phyloP scores from a whole-genome alignment of 2,329 filamentous ascomycete species.

The Epichloe aotearoae region DNA sequence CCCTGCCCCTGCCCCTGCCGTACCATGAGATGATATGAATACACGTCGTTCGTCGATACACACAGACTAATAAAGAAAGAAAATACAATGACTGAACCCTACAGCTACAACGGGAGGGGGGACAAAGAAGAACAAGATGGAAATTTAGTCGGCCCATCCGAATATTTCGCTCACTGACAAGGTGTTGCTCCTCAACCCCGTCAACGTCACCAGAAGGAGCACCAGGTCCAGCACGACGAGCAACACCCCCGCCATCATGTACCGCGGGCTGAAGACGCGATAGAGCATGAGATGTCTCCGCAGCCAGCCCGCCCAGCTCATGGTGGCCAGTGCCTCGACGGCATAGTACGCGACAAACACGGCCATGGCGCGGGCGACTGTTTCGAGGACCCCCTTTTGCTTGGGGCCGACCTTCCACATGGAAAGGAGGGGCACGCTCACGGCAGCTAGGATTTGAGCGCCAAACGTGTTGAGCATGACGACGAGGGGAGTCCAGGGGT shows the following conservation, averaged over 20 bases:
- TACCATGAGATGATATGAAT: too few species aligned
- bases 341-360: conserved; percentile 74
- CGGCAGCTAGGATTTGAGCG: conserved; percentile 70
- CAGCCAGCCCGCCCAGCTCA: conserved; percentile 79
- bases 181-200: conserved; percentile 63
- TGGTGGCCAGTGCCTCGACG: conserved; percentile 71
- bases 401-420: conserved; percentile 83
- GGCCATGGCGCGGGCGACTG: conserved; percentile 55
- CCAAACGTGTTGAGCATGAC: conserved; percentile 80
- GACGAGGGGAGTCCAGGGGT: conserved; percentile 79
- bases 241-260: conserved; percentile 65
- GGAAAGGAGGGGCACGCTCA: conserved; percentile 66
- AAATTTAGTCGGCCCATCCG: conserved; percentile 51
- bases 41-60: too few species aligned
- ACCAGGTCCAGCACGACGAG: conserved; percentile 68
- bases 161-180: conserved; percentile 77
- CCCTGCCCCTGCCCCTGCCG: too few species aligned
- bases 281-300: conserved; percentile 93
- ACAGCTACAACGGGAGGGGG: not conserved
- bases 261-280: conserved; percentile 81
- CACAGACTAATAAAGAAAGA: too few species aligned
- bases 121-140: too few species aligned
- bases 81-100: too few species aligned
- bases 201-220: conserved; percentile 54
- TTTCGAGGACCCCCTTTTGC: conserved; percentile 50